phyloP scores from a whole-genome alignment of 2,329 filamentous ascomycete genomes.

The Fusarium poae region DNA sequence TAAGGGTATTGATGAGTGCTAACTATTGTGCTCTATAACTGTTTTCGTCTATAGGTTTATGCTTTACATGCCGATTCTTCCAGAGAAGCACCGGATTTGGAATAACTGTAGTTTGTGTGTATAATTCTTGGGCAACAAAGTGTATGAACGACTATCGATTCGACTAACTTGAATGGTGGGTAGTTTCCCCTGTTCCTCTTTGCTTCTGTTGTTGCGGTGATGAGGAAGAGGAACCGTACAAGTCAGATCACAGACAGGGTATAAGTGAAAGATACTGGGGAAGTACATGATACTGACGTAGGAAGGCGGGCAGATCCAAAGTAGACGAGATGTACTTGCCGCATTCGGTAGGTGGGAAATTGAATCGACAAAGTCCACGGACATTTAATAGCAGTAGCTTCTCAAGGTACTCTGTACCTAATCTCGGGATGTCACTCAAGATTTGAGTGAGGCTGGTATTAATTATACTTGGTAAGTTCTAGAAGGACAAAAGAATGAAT shows the following conservation, averaged over 20 bases:
- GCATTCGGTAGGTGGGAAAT: slow-evolving; percentile 39
- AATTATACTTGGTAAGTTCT: slow-evolving; percentile 12
- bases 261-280: slow-evolving; percentile 33
- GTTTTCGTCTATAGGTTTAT: not conserved
- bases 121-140: not conserved
- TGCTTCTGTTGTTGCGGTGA: slow-evolving; percentile 41
- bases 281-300: slow-evolving; percentile 4
- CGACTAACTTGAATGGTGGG: not conserved
- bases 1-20: not conserved
- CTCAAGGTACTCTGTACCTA: no score
- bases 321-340: slow-evolving; percentile 35
- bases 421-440: slow-evolving; percentile 37
- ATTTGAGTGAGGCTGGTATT: slow-evolving; percentile 1
- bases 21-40: slow-evolving; percentile 19
- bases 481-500: slow-evolving; percentile 12
- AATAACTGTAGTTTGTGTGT: not conserved
- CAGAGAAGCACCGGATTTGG: slow-evolving; percentile 6
- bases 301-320: not conserved
- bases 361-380: slow-evolving; percentile 14
- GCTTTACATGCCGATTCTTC: not conserved
- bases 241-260: slow-evolving; percentile 32
- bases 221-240: slow-evolving; percentile 5
- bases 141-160: not conserved
- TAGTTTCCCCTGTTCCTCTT: slow-evolving; percentile 6
- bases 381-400: slow-evolving; percentile 35